Percentiles rank a stretch among this genome's conserved stretches.
Conservation (phyloP, 2,329 filamentous ascomycete species). For the Diaporthe sp. region DNA sequence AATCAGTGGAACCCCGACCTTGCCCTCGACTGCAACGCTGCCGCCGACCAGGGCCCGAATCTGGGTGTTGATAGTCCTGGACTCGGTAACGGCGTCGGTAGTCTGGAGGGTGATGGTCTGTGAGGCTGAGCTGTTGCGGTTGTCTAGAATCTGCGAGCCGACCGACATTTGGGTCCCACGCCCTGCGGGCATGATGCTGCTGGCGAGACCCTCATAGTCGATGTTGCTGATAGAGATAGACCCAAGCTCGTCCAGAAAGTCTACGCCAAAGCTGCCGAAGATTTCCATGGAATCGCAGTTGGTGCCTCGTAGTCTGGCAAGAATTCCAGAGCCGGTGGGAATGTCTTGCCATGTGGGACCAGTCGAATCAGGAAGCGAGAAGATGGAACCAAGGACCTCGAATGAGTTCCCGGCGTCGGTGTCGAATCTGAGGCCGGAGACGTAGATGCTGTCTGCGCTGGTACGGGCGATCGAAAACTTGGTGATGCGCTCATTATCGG, state of each 20-base stretch:
- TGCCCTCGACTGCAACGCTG: conserved; percentile 24
- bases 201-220: conserved; percentile 35
- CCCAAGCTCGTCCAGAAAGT: conserved; percentile 37
- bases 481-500: conserved; percentile 27
- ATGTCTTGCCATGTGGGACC: not conserved
- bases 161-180: conserved; percentile 33
- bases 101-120: conserved; percentile 35
- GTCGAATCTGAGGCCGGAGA: conserved; percentile 2
- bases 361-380: not conserved
- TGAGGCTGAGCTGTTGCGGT: conserved; percentile 34
- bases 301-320: conserved; percentile 32
- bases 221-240: conserved; percentile 35
- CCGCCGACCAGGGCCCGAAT: conserved; percentile 30
- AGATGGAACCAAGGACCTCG: not conserved
- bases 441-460: not conserved
- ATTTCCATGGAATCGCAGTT: conserved; percentile 29
- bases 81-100: conserved; percentile 32
- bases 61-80: conserved; percentile 27
- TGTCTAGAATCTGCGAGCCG: conserved; percentile 37
- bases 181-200: conserved; percentile 33
- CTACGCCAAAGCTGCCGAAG: conserved; percentile 32
- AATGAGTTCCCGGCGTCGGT: conserved; percentile 8
- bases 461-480: conserved; percentile 20
- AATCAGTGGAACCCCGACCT: conserved; percentile 32
- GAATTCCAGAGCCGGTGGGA: conserved; percentile 17